Percentiles rank a stretch among this genome's conserved stretches.
Conservation (phyloP, 1,284 basidiomycete species). For the Ustilago crameri region DNA sequence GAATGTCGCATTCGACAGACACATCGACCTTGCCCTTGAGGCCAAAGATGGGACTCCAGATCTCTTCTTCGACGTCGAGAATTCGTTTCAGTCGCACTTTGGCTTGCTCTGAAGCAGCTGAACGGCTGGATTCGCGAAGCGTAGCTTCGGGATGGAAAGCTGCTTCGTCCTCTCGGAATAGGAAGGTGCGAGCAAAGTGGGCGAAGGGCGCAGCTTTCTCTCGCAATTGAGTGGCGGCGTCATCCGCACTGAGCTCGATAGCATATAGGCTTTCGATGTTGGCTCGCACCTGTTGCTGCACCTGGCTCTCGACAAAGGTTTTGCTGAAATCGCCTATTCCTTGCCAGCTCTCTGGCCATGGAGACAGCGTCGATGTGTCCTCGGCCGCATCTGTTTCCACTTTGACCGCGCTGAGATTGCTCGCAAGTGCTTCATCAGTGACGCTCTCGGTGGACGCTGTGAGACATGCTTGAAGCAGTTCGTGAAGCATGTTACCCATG, state of each 20-base stretch:
- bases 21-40: conserved; percentile 96
- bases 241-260: conserved; percentile 39
- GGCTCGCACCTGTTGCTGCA: conserved; percentile 47
- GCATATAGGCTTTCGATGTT: conserved; percentile 53
- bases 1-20: conserved; percentile 74
- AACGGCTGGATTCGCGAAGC: conserved; percentile 18
- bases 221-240: conserved; percentile 36
- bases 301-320: conserved; percentile 47
- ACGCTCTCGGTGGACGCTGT: conserved; percentile 17
- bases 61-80: conserved; percentile 90
- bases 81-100: conserved; percentile 49
- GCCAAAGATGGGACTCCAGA: conserved; percentile 94
- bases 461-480: conserved; percentile 62
- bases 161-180: conserved; percentile 29
- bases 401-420: background rate
- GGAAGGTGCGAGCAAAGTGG: conserved; percentile 54
- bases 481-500: conserved; percentile 65
- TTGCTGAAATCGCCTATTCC: conserved; percentile 60
- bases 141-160: conserved; percentile 42
- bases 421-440: background rate
- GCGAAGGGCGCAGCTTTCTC: conserved; percentile 53
- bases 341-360: conserved; percentile 53
- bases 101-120: conserved; percentile 4
- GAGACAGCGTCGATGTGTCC: background rate
- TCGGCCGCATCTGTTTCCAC: background rate